Conservation (phyloP, 257 asterid genomes). For the Solanum sparsipilum region DNA sequence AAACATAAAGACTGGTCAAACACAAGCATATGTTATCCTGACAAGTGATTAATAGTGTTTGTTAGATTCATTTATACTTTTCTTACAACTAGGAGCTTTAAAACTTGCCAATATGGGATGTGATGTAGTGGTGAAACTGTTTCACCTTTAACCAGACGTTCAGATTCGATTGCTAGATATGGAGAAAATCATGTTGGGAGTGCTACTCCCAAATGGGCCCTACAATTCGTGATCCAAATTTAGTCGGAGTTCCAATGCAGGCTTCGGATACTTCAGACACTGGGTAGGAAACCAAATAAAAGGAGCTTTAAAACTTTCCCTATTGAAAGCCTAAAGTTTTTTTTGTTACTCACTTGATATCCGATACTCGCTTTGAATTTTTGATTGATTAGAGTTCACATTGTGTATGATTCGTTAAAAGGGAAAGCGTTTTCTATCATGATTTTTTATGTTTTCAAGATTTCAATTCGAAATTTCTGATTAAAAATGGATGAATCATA, state of each 20-base stretch:
- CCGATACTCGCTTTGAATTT: not conserved
- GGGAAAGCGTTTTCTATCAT: not conserved
- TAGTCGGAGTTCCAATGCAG: too few relatives aligned
- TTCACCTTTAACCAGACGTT: too few relatives aligned
- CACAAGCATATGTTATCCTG: not conserved
- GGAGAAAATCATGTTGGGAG: too few relatives aligned
- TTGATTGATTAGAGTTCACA: not conserved
- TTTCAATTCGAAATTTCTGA: not conserved
- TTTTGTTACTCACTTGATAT: not conserved
- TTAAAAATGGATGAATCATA: not conserved
- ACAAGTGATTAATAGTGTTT: not conserved
- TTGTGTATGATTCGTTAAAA: not conserved
- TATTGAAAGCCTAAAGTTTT: not conserved
- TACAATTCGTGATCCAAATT: too few relatives aligned
- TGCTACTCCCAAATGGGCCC: too few relatives aligned
- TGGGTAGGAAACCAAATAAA: too few relatives aligned
- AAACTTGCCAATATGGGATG: too few relatives aligned
- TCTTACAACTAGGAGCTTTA: not conserved
- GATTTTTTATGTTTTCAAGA: not conserved
- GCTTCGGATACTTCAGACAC: too few relatives aligned
- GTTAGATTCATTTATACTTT: not conserved
- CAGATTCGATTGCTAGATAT: too few relatives aligned
- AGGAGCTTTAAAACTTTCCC: not conserved
- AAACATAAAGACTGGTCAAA: not conserved
- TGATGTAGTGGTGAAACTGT: too few relatives aligned